phyloP scores from a whole-genome alignment of 305 asterid species.

The Coffea humblotiana region DNA sequence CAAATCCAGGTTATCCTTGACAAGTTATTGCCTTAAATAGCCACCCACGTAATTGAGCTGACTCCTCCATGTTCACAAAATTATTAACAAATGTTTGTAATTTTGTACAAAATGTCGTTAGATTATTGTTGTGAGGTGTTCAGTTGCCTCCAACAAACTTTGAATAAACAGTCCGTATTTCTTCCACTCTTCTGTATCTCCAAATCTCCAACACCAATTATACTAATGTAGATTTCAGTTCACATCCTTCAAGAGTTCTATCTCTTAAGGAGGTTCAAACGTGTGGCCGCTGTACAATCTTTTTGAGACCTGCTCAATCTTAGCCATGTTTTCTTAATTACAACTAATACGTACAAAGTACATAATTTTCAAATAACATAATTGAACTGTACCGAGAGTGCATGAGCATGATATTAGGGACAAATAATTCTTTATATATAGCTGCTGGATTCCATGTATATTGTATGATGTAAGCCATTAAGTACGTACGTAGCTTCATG shows the following conservation, averaged over 20 bases:
- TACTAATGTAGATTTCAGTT: conserved; percentile 9
- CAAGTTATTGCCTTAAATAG: conserved; percentile 23
- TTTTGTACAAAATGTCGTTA: conserved; percentile 23
- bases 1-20: conserved; percentile 13
- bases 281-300: conserved; percentile 8
- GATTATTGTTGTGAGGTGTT: conserved; percentile 38
- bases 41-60: conserved; percentile 31
- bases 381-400: not conserved
- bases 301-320: not conserved
- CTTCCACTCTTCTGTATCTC: conserved; percentile 13
- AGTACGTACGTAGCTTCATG: conserved; percentile 10
- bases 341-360: not conserved
- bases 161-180: conserved; percentile 8
- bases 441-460: not conserved
- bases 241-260: conserved; percentile 19
- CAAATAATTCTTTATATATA: not conserved
- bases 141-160: conserved; percentile 36
- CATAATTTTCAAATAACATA: not conserved
- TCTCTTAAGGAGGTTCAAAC: conserved; percentile 6
- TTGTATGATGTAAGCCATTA: not conserved
- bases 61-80: conserved; percentile 7
- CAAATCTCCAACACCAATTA: conserved; percentile 16
- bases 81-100: conserved; percentile 2
- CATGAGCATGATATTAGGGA: not conserved
- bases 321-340: not conserved